A percentile compares a stretch with the other conserved stretches of the same genome.
Conservation (phyloP, 2,329 filamentous ascomycete genomes). For the Macrophomina tecta region DNA sequence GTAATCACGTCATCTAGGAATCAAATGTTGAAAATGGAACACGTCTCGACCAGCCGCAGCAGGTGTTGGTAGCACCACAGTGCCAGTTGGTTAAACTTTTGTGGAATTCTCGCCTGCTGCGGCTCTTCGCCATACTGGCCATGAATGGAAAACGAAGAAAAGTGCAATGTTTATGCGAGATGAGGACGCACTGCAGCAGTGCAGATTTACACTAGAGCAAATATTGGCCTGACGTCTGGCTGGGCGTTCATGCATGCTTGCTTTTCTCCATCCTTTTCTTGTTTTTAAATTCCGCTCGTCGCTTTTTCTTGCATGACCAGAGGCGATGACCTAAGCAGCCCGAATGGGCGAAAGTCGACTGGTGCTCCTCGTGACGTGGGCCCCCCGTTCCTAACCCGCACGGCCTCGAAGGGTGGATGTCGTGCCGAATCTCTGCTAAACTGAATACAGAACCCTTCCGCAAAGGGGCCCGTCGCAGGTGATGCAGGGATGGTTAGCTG, state of each 20-base stretch:
- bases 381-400: background rate
- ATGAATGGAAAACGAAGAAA: background rate
- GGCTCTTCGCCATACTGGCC: background rate
- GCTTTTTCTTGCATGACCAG: constrained; percentile 2
- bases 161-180: background rate
- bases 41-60: constrained; percentile 5
- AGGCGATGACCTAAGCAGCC: background rate
- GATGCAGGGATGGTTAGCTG: background rate
- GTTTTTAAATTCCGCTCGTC: background rate
- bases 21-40: background rate
- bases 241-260: background rate
- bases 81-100: constrained; percentile 10
- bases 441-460: background rate
- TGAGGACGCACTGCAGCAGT: constrained; percentile 8
- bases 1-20: background rate
- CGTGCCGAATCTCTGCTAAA: background rate
- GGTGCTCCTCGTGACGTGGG: background rate
- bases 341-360: background rate
- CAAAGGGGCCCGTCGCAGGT: background rate
- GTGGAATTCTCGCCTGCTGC: background rate
- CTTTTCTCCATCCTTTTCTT: background rate
- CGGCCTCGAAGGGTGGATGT: background rate
- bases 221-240: background rate
- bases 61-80: background rate
- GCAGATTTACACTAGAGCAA: background rate